A percentile compares a stretch with the other conserved stretches of the same genome.
These are phyloP conservation scores for Takashimella koratensis DNA, from an alignment of 1,284 basidiomycete genomes.

Conservation along the genomic window DNA sequence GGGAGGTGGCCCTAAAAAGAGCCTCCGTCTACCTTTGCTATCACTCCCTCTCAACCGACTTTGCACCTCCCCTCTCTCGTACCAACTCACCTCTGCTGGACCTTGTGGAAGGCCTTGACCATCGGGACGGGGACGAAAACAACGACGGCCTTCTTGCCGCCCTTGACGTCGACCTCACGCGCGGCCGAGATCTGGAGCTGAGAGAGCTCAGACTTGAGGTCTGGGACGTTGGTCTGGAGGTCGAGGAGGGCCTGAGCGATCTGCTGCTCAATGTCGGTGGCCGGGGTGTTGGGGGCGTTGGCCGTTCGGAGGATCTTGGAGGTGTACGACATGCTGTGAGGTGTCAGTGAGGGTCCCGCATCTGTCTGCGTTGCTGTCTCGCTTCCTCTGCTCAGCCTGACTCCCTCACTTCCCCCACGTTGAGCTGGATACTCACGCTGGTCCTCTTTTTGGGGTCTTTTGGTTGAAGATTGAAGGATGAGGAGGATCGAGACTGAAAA, in stretches of 20 bases:
- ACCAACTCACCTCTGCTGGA: constrained; percentile 85
- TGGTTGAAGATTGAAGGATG: neutral
- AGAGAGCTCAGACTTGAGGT: constrained; percentile 94
- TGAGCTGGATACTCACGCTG: neutral
- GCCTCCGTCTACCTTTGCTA: neutral
- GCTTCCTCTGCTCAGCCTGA: neutral
- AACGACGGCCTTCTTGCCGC: constrained; percentile 98
- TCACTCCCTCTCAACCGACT: neutral
- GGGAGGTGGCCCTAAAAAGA: constrained; percentile 24
- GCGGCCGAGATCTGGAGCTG: constrained; percentile 96
- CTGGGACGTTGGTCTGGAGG: constrained; percentile 96
- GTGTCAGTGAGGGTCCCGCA: neutral
- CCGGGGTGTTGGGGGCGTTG: constrained; percentile 84
- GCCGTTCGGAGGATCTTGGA: constrained; percentile 91
- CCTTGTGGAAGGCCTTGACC: constrained; percentile 98
- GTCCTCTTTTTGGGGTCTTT: neutral
- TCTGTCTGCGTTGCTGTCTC: neutral
- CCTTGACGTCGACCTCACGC: constrained; percentile 97
- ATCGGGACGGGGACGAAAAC: constrained; percentile 97
- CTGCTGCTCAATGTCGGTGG: constrained; percentile 86
- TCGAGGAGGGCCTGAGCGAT: constrained; percentile 97
- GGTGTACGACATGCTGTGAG: constrained; percentile 35
- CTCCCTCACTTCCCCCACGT: neutral
- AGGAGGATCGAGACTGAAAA: neutral
- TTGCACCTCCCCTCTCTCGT: neutral